Percentiles rank a stretch among this genome's conserved stretches.
Evolutionary conservation across 495 filamentous ascomycete genomes (phyloP).

Genomic region (Penicillium coprophilum): DNA sequence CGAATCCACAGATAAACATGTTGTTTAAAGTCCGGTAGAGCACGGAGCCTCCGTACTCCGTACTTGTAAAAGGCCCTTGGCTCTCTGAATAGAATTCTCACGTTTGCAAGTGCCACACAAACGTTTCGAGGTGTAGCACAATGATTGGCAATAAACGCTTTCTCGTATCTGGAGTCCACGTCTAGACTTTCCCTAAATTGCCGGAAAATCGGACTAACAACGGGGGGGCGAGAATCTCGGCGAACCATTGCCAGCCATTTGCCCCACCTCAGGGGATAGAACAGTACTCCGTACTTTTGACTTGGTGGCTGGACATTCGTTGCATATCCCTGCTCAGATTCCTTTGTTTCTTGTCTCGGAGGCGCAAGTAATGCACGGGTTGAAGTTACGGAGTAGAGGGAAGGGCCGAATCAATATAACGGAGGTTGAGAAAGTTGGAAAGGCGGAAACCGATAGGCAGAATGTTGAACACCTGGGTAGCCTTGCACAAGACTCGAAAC

Average conservation of each 20-base stretch:
- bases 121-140: not conserved
- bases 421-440: not conserved
- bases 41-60: too few species aligned
- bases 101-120: conserved; percentile 1
- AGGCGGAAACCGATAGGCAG: not conserved
- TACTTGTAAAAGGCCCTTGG: too few species aligned
- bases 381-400: too few species aligned
- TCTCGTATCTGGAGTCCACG: conserved; percentile 1
- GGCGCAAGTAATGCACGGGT: not conserved
- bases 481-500: too few species aligned
- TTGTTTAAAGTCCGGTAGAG: too few species aligned
- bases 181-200: conserved; percentile 3
- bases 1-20: not conserved
- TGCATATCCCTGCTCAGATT: not conserved
- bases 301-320: conserved; percentile 28
- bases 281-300: conserved; percentile 2
- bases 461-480: not conserved
- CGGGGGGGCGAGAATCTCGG: conserved; percentile 14
- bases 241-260: conserved; percentile 12
- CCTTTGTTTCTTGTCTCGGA: conserved; percentile 11
- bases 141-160: conserved; percentile 3
- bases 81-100: not conserved
- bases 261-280: conserved; percentile 5
- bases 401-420: too few species aligned
- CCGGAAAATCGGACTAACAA: conserved; percentile 14